Percentiles rank a stretch among this genome's conserved stretches.
These are phyloP conservation scores for Pezicula rhizophila DNA, from an alignment of 2,329 filamentous ascomycete species.

Conservation along the genomic window DNA sequence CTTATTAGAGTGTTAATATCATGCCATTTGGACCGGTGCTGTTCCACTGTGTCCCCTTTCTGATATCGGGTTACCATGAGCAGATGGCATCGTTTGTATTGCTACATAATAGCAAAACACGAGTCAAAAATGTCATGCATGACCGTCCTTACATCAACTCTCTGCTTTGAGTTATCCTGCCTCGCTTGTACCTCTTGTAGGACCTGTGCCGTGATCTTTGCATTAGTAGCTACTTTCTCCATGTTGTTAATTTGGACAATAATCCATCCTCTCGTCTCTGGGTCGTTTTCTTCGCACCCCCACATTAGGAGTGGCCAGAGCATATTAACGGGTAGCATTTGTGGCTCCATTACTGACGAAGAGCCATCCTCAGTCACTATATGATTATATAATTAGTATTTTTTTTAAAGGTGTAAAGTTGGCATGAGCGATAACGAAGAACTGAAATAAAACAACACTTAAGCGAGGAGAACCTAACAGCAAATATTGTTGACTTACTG, in stretches of 20 bases:
- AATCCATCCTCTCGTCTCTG: constrained; percentile 44
- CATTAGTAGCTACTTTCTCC: constrained; percentile 39
- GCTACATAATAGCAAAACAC: constrained; percentile 13
- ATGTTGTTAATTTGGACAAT: constrained; percentile 40
- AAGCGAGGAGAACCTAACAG: too few species aligned
- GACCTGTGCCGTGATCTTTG: constrained; percentile 39
- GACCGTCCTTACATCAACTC: constrained; percentile 39
- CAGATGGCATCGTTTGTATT: background rate
- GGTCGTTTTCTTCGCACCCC: constrained; percentile 47
- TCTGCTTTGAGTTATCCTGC: constrained; percentile 33
- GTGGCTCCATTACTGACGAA: constrained; percentile 23
- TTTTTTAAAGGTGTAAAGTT: too few species aligned
- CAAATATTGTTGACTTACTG: constrained; percentile 9
- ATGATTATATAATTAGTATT: too few species aligned
- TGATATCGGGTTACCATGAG: too few species aligned
- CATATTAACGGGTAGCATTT: constrained; percentile 47
- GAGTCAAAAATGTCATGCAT: constrained; percentile 33
- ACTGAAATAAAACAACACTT: too few species aligned
- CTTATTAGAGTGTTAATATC: too few species aligned
- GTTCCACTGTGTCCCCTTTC: too few species aligned
- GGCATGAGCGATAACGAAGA: too few species aligned
- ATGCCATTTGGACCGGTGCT: too few species aligned
- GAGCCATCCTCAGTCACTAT: constrained; percentile 33
- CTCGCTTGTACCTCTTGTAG: constrained; percentile 39
- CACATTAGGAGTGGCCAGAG: constrained; percentile 52